phyloP scores from a whole-genome alignment of 192 early-diverging fungal genomes.

The Chytriomyces sp. region DNA sequence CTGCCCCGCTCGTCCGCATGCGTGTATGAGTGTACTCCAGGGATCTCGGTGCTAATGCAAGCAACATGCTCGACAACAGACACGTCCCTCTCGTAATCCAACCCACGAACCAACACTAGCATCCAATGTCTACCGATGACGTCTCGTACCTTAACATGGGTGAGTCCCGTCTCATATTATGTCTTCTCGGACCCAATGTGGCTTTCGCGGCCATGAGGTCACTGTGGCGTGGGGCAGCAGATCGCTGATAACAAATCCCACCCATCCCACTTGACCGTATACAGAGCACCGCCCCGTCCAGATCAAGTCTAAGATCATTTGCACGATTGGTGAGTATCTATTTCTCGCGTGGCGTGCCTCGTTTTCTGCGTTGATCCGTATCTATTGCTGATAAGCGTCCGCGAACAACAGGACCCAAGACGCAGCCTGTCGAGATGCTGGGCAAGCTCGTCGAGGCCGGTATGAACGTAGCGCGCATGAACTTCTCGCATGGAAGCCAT shows the following conservation, averaged over 20 bases:
- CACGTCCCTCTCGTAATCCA: background rate
- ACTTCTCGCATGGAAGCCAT: slow-evolving; percentile 61
- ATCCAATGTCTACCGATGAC: background rate
- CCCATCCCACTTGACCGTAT: too few relatives aligned
- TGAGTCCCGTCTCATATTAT: background rate
- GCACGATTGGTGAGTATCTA: slow-evolving; percentile 48
- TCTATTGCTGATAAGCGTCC: background rate
- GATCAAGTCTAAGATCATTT: slow-evolving; percentile 61
- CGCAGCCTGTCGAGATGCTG: slow-evolving; percentile 49
- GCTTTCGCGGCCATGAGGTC: too few relatives aligned
- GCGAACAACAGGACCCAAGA: slow-evolving; percentile 54
- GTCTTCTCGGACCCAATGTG: background rate
- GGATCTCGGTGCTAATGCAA: too few relatives aligned
- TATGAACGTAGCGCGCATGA: slow-evolving; percentile 58
- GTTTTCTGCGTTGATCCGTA: background rate
- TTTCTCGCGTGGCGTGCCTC: background rate
- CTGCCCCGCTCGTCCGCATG: background rate
- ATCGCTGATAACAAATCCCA: background rate
- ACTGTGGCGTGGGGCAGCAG: too few relatives aligned
- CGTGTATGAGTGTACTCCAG: too few relatives aligned
- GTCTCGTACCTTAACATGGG: background rate
- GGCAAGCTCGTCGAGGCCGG: slow-evolving; percentile 55
- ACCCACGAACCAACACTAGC: background rate
- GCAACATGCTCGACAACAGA: too few relatives aligned
- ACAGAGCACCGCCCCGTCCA: slow-evolving; percentile 45